phyloP scores from a whole-genome alignment of 352 stramenopile genomes.

The Globisporangium takayamanum region DNA sequence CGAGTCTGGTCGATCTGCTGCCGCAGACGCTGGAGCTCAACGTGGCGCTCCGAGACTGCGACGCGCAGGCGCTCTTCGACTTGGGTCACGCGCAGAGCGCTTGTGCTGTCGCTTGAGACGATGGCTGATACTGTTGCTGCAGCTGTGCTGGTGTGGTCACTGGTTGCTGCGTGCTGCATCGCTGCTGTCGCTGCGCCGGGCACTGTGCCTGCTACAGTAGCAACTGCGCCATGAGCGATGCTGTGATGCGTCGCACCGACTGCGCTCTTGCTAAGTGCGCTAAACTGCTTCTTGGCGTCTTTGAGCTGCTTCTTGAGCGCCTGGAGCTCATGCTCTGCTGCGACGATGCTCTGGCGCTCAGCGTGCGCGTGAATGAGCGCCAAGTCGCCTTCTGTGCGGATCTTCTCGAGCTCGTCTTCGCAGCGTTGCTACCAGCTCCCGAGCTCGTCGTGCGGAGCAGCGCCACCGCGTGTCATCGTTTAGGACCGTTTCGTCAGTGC shows the following conservation, averaged over 20 bases:
- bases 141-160: too few relatives aligned
- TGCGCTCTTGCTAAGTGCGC: conserved; percentile 13
- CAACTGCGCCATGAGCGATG: neutral
- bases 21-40: conserved; percentile 48
- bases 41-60: conserved; percentile 32
- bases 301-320: conserved; percentile 80
- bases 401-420: conserved; percentile 87
- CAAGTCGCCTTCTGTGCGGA: conserved; percentile 60
- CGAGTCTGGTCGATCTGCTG: conserved; percentile 38
- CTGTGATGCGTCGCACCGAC: neutral
- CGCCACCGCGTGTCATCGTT: neutral
- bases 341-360: conserved; percentile 84
- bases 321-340: conserved; percentile 83
- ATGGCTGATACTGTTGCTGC: neutral
- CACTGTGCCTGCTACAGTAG: neutral
- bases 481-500: neutral
- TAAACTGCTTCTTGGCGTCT: conserved; percentile 75
- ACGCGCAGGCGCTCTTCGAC: conserved; percentile 70
- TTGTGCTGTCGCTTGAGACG: neutral
- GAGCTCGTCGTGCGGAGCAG: neutral
- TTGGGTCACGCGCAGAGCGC: conserved; percentile 43
- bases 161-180: neutral
- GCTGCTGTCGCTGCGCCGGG: neutral
- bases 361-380: conserved; percentile 65
- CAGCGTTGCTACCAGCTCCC: conserved; percentile 18